These are phyloP conservation scores for Xerocomellus intermedius DNA, from an alignment of 768 basidiomycete genomes.

Conservation along the genomic window DNA sequence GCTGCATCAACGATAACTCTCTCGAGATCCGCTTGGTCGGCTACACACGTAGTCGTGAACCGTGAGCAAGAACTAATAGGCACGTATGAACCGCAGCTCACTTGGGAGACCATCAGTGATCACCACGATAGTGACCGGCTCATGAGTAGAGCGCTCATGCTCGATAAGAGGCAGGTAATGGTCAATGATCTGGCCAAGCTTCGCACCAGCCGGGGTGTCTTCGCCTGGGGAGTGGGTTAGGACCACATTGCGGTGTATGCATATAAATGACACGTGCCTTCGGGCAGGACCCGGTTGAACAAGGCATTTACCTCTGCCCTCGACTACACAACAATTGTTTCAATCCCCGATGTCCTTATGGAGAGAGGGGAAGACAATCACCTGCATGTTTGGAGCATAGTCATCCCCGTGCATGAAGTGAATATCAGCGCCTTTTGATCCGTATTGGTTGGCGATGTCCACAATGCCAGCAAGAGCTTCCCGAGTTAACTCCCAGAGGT, in stretches of 20 bases:
- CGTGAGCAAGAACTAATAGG: background rate
- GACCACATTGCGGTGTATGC: background rate
- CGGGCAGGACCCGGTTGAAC: slow-evolving; percentile 27
- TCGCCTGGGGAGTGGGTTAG: slow-evolving; percentile 17
- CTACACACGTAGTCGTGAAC: slow-evolving; percentile 12
- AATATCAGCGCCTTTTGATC: slow-evolving; percentile 40
- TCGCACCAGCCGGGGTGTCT: slow-evolving; percentile 40
- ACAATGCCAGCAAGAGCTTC: slow-evolving; percentile 43
- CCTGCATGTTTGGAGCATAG: slow-evolving; percentile 31
- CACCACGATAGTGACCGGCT: slow-evolving; percentile 37
- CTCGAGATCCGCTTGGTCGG: slow-evolving; percentile 27
- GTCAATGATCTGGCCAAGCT: slow-evolving; percentile 36
- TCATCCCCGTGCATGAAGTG: slow-evolving; percentile 40
- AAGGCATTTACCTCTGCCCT: slow-evolving; percentile 20
- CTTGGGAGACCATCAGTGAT: slow-evolving; percentile 43
- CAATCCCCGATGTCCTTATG: background rate
- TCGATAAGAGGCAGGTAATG: slow-evolving; percentile 37
- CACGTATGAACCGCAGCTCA: slow-evolving; percentile 15
- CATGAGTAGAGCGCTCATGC: slow-evolving; percentile 25
- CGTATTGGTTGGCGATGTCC: slow-evolving; percentile 36
- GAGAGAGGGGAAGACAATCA: background rate
- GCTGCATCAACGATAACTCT: slow-evolving; percentile 37
- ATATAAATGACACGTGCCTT: slow-evolving; percentile 13
- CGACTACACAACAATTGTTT: slow-evolving; percentile 13
- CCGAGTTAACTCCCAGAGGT: slow-evolving; percentile 38